These are phyloP conservation scores for Pestalotiopsis sp. DNA, from an alignment of 2,329 filamentous ascomycete genomes.

Conservation along the genomic window DNA sequence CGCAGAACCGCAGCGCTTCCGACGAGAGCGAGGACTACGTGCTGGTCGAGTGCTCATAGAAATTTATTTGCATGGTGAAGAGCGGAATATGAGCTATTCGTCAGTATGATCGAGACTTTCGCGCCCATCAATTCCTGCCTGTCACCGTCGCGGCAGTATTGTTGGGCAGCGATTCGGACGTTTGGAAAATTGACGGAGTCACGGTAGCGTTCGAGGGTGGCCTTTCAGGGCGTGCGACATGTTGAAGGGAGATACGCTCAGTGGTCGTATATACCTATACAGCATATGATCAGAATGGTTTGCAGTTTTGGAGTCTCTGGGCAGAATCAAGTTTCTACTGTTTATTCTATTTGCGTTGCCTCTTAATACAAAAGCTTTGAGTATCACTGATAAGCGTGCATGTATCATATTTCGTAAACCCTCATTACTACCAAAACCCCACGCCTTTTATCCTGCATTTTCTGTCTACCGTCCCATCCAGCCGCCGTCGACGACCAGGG, in stretches of 20 bases:
- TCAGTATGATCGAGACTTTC: not conserved
- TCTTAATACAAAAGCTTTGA: not conserved
- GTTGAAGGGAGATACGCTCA: not conserved
- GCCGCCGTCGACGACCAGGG: slow-evolving; percentile 83
- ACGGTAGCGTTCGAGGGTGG: not conserved
- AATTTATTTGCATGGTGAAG: not conserved
- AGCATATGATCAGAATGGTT: not conserved
- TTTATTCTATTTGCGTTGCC: not conserved
- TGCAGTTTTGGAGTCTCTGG: not conserved
- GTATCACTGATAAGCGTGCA: not conserved
- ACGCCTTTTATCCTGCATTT: not conserved
- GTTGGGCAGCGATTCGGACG: too few relatives aligned
- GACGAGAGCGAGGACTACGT: slow-evolving; percentile 12
- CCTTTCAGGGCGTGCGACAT: not conserved
- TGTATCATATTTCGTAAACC: not conserved
- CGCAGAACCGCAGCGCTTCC: slow-evolving; percentile 12
- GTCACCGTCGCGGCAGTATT: not conserved
- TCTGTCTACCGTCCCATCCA: slow-evolving; percentile 79
- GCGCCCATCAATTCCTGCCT: not conserved
- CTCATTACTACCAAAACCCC: not conserved
- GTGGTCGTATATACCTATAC: not conserved
- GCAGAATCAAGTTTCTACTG: not conserved
- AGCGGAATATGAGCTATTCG: not conserved
- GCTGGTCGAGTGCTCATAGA: not conserved
- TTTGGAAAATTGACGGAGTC: not conserved